Conservation (phyloP, 768 basidiomycete genomes). For the Sistotremastrum suecicum region DNA sequence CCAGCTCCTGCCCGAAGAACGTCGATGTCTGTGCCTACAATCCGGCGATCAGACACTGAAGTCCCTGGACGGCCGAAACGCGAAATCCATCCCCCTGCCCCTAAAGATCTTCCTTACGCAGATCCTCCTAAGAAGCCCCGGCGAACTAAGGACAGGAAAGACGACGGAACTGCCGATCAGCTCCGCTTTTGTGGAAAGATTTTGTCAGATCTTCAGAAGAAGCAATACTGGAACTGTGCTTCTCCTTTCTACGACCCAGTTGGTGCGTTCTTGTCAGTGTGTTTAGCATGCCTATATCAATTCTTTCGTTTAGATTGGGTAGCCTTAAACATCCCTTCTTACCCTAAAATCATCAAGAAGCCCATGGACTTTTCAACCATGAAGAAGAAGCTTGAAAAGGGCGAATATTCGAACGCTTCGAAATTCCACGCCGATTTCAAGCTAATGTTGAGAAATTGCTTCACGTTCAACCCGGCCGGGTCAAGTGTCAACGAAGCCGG, state of each 20-base stretch:
- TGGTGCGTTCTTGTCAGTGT: slow-evolving; percentile 38
- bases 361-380: slow-evolving; percentile 95
- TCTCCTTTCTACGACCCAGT: slow-evolving; percentile 90
- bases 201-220: slow-evolving; percentile 60
- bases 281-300: not conserved
- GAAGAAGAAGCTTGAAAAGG: slow-evolving; percentile 65
- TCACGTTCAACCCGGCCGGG: slow-evolving; percentile 79
- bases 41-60: slow-evolving; percentile 47
- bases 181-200: slow-evolving; percentile 71
- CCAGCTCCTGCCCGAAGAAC: slow-evolving; percentile 41
- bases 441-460: slow-evolving; percentile 90
- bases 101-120: slow-evolving; percentile 78
- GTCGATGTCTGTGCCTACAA: slow-evolving; percentile 71
- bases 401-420: slow-evolving; percentile 61
- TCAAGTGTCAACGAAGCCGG: slow-evolving; percentile 83
- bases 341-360: slow-evolving; percentile 78
- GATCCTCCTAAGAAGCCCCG: slow-evolving; percentile 60
- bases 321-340: slow-evolving; percentile 67
- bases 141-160: slow-evolving; percentile 43
- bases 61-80: slow-evolving; percentile 77
- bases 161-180: slow-evolving; percentile 67
- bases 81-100: slow-evolving; percentile 91
- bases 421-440: slow-evolving; percentile 87
- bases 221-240: slow-evolving; percentile 60
- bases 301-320: slow-evolving; percentile 44